Evolutionary conservation across 768 basidiomycete species (phyloP), one percentile per base, ranked within the genome.

Genomic region (Rubroboletus satanas): DNA sequence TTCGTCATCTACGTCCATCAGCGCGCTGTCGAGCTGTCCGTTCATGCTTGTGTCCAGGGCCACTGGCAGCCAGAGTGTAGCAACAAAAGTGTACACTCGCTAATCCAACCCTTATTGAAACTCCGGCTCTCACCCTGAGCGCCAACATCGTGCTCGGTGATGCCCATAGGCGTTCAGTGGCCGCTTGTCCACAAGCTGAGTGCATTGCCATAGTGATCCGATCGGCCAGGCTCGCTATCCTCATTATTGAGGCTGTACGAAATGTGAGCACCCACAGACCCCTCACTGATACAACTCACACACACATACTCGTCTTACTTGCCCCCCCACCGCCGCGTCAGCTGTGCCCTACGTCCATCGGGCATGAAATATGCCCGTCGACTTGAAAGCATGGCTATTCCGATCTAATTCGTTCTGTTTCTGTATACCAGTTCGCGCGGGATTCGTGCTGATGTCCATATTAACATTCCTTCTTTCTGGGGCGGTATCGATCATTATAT

Each of bases 391-490:
- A 32, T 68, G 78, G 45, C 67, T 84, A 45, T 77, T 80, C 44
- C 78, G 76, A 28, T 77, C 81, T n/a, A 74, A 61, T 35, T 78
- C 73, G 4, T 86, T 80, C 64, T 87, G 85, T 62, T 85, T 75
- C 60, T 85, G 85, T 59, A 66, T 87, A 56, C 83, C 83, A 29
- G 83, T 85, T 7, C 78, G 85, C 53, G 52, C 80, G 5, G 84
- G 87, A 33, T 84, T 87, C 32, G 72, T 83, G 43, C 60, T 79
- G 42, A 77, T 83, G 74, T 75, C 83, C 29, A 54, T 78, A 3
- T 66, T 86, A 8, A 79, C 79, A 1, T 77, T 84, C 51, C 58
- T 85, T 18, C 69, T 85, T 31, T 74, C 83, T 8, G 84, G 80
- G 2, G 55, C 79, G 17, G 71, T 87, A 32, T 74, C 82, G 3